A percentile compares a stretch with the other conserved stretches of the same genome.
Conservation (phyloP, 208 protist genomes). For the Trypanosoma vivax region DNA sequence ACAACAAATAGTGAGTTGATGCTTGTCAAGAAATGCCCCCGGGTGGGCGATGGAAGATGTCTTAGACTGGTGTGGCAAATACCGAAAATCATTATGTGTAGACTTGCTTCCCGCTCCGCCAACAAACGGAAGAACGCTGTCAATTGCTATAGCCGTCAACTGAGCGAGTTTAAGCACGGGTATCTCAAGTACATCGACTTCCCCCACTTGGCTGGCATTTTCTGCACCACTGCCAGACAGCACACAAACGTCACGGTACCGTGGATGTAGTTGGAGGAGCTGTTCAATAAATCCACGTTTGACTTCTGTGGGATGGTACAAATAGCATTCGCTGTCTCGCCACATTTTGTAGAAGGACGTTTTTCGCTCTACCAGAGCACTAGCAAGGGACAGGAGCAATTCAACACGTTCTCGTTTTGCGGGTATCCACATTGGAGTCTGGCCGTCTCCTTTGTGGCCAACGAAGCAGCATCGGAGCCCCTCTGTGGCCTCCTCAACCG, state of each 20-base stretch:
- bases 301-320: conserved; percentile 27
- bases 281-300: conserved; percentile 38
- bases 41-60: neutral
- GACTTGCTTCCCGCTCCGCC: too few species aligned
- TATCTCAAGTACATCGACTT: conserved; percentile 12
- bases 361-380: conserved; percentile 10
- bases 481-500: conserved; percentile 24
- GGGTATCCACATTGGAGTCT: conserved; percentile 71
- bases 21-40: conserved; percentile 38
- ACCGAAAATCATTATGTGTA: too few species aligned
- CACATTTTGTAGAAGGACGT: conserved; percentile 57
- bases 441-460: conserved; percentile 36
- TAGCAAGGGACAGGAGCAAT: conserved; percentile 47
- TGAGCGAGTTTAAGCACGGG: conserved; percentile 75
- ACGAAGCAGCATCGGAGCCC: conserved; percentile 50
- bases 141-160: conserved; percentile 57
- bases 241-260: conserved; percentile 53
- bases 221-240: neutral
- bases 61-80: too few species aligned
- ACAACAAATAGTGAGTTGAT: conserved; percentile 66
- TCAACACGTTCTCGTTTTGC: conserved; percentile 44
- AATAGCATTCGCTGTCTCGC: conserved; percentile 25
- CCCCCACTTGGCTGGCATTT: neutral
- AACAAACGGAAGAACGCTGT: conserved; percentile 38
- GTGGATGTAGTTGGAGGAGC: conserved; percentile 48